Percentiles rank a stretch among this genome's conserved stretches.
Conservation (phyloP, 768 basidiomycete species). For the Mycena chlorophos region DNA sequence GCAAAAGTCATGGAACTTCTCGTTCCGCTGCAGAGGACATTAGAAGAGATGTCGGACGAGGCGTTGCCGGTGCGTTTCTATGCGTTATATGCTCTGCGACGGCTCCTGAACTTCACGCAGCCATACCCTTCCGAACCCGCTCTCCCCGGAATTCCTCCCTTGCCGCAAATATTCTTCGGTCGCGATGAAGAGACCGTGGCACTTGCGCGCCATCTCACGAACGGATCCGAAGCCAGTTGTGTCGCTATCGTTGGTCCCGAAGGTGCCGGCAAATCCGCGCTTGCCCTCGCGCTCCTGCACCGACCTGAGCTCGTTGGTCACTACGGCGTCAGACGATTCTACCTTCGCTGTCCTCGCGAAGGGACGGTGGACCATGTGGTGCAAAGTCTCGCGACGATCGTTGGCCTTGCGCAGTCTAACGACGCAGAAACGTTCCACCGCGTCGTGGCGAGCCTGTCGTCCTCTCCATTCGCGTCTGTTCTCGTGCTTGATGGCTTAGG, state of each 20-base stretch:
- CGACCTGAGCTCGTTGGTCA: background rate
- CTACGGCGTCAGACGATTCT: conserved; percentile 10
- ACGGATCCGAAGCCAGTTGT: background rate
- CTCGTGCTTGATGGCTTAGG: conserved; percentile 13
- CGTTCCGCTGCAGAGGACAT: background rate
- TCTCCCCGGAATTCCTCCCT: conserved; percentile 11
- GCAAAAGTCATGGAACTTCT: background rate
- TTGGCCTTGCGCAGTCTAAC: conserved; percentile 1
- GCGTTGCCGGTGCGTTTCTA: background rate
- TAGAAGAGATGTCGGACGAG: background rate
- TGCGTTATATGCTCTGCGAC: background rate
- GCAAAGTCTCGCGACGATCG: background rate
- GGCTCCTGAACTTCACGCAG: background rate
- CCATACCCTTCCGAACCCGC: no score
- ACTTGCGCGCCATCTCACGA: background rate
- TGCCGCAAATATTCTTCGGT: conserved; percentile 18
- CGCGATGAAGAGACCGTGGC: conserved; percentile 4
- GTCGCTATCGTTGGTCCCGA: background rate
- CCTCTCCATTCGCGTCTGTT: background rate
- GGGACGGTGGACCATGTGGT: background rate
- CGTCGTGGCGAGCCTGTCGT: conserved; percentile 1
- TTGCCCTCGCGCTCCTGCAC: conserved; percentile 15
- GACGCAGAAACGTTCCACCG: background rate
- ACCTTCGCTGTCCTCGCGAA: background rate
- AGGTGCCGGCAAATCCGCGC: conserved; percentile 12